Evolutionary conservation across 441 rosid genomes (phyloP).

Genomic region (Isatis lusitanica): DNA sequence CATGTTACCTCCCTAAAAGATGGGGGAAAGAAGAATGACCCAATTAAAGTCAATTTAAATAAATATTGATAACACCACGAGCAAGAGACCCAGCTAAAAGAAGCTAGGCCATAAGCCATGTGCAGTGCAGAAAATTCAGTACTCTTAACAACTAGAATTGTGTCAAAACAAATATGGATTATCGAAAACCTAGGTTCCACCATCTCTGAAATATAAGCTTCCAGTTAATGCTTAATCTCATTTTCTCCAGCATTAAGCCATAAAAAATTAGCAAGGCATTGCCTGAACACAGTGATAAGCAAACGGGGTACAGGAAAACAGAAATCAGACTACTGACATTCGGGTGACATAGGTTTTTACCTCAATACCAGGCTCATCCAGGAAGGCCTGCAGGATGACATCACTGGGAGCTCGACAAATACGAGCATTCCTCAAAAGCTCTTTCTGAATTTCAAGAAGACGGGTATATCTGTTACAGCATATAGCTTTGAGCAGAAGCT

Average conservation of each 20-base stretch:
- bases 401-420: conserved; percentile 68
- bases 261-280: neutral
- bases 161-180: neutral
- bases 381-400: conserved; percentile 58
- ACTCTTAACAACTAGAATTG: neutral
- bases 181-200: neutral
- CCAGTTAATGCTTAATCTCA: neutral
- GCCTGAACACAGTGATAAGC: neutral
- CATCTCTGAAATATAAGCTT: neutral
- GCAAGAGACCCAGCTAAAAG: conserved; percentile 8
- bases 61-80: neutral
- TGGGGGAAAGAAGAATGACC: neutral
- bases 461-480: conserved; percentile 89
- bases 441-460: conserved; percentile 91
- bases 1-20: conserved; percentile 58
- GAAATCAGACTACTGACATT: neutral
- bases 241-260: neutral
- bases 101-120: conserved; percentile 5
- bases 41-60: neutral
- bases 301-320: neutral
- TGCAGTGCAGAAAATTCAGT: neutral
- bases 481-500: conserved; percentile 83
- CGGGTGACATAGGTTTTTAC: conserved; percentile 22
- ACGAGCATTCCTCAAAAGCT: conserved; percentile 68
- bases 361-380: conserved; percentile 55